Percentiles rank a stretch among this genome's conserved stretches.
Evolutionary conservation across 768 basidiomycete species (phyloP).

Genomic region (Lactarius psammicola): DNA sequence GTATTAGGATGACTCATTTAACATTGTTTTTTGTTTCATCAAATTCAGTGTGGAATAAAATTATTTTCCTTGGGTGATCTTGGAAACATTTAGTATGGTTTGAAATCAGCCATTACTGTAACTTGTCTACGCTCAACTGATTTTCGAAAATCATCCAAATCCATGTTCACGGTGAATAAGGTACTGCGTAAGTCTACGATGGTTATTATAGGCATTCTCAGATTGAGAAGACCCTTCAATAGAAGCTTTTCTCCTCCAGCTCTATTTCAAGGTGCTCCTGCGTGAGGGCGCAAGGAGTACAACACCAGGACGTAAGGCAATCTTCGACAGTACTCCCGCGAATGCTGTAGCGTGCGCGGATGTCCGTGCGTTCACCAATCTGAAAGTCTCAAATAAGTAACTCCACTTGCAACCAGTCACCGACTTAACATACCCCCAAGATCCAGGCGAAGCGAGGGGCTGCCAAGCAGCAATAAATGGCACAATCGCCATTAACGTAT

Average conservation of each 20-base stretch:
- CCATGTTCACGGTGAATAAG: too few relatives aligned
- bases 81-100: too few relatives aligned
- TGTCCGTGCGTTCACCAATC: slow-evolving; percentile 39
- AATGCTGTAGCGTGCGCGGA: slow-evolving; percentile 48
- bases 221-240: neutral
- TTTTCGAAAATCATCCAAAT: neutral
- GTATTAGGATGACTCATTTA: too few relatives aligned
- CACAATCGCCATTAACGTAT: slow-evolving; percentile 39
- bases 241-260: slow-evolving; percentile 44
- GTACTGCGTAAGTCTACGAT: neutral
- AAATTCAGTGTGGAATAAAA: too few relatives aligned
- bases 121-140: too few relatives aligned
- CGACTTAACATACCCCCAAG: slow-evolving; percentile 39
- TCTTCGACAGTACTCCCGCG: slow-evolving; percentile 45
- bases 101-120: too few relatives aligned
- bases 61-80: too few relatives aligned
- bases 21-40: too few relatives aligned
- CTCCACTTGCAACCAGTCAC: neutral
- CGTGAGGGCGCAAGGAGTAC: slow-evolving; percentile 47
- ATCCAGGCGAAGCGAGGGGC: slow-evolving; percentile 40
- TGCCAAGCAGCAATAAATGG: slow-evolving; percentile 37
- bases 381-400: slow-evolving; percentile 32
- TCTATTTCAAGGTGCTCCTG: slow-evolving; percentile 50
- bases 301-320: slow-evolving; percentile 43
- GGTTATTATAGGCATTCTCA: neutral